phyloP scores from a whole-genome alignment of 2,329 filamentous ascomycete species.

The Sclerotinia spermophila region DNA sequence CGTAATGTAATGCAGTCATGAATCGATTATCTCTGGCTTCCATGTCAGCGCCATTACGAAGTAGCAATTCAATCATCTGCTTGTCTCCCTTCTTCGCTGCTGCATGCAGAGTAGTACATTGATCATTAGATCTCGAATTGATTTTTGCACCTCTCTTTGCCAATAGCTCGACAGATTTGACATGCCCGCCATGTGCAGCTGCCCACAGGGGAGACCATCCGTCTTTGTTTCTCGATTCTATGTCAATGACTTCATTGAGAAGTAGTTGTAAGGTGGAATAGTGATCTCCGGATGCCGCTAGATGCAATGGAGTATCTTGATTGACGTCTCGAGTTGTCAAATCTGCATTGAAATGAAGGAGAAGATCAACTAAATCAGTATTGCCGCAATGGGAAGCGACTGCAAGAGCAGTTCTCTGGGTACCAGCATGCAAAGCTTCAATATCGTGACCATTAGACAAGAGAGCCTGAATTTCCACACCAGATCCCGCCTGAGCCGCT shows the following conservation, averaged over 20 bases:
- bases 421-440: not conserved
- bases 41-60: slow-evolving; percentile 14
- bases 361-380: not conserved
- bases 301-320: not conserved
- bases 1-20: slow-evolving; percentile 19
- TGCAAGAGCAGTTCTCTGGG: not conserved
- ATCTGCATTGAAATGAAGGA: slow-evolving; percentile 2
- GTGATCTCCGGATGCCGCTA: slow-evolving; percentile 5
- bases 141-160: slow-evolving; percentile 17
- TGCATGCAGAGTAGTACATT: slow-evolving; percentile 19
- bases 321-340: not conserved
- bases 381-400: slow-evolving; percentile 8
- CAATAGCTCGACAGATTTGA: slow-evolving; percentile 18
- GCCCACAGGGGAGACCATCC: slow-evolving; percentile 14
- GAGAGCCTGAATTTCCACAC: slow-evolving; percentile 2
- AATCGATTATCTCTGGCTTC: slow-evolving; percentile 16
- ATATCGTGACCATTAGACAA: not conserved
- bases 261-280: not conserved
- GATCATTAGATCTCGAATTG: slow-evolving; percentile 17
- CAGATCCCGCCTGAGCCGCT: not conserved
- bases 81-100: slow-evolving; percentile 18
- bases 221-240: slow-evolving; percentile 14
- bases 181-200: slow-evolving; percentile 19
- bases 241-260: slow-evolving; percentile 3
- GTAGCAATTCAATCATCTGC: slow-evolving; percentile 17